These are phyloP conservation scores for Cylindrotheca fusiformis DNA, from an alignment of 108 stramenopile species.

Conservation along the genomic window DNA sequence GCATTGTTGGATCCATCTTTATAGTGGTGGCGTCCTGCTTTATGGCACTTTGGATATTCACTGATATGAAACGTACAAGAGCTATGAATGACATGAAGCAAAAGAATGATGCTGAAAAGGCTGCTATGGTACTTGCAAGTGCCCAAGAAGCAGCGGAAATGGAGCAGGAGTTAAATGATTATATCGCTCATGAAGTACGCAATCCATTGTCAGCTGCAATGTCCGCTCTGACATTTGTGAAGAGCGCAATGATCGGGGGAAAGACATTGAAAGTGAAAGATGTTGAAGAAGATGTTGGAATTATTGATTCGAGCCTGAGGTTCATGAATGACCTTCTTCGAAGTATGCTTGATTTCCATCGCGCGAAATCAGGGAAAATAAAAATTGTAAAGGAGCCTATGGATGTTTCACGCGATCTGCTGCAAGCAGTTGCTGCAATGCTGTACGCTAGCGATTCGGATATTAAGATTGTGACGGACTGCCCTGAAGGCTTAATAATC, in stretches of 20 bases:
- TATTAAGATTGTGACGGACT: conserved; percentile 29
- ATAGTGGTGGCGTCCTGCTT: conserved; percentile 18
- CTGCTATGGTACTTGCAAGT: conserved; percentile 40
- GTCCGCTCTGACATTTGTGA: conserved; percentile 48
- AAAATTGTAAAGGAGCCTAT: conserved; percentile 23
- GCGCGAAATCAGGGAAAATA: conserved; percentile 40
- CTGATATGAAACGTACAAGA: conserved; percentile 2
- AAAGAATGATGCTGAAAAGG: conserved; percentile 40
- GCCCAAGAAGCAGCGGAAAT: conserved; percentile 39
- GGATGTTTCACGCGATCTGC: conserved; percentile 50
- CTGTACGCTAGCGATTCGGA: conserved; percentile 27
- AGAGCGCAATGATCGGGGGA: conserved; percentile 15
- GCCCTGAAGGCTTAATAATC: conserved; percentile 34
- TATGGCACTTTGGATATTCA: conserved; percentile 24
- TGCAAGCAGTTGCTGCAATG: conserved; percentile 39
- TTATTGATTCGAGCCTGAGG: conserved; percentile 35
- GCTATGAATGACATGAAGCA: conserved; percentile 20
- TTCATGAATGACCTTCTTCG: conserved; percentile 54
- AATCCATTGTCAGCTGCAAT: conserved; percentile 58
- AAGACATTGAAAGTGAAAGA: conserved; percentile 7
- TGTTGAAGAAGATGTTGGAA: conserved; percentile 35
- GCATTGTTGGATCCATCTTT: conserved; percentile 24
- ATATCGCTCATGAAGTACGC: conserved; percentile 44
- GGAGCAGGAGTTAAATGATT: conserved; percentile 56
- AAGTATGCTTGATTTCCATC: conserved; percentile 58